Conservation (phyloP, 1,284 basidiomycete genomes). For the Entoloma clypeatum region DNA sequence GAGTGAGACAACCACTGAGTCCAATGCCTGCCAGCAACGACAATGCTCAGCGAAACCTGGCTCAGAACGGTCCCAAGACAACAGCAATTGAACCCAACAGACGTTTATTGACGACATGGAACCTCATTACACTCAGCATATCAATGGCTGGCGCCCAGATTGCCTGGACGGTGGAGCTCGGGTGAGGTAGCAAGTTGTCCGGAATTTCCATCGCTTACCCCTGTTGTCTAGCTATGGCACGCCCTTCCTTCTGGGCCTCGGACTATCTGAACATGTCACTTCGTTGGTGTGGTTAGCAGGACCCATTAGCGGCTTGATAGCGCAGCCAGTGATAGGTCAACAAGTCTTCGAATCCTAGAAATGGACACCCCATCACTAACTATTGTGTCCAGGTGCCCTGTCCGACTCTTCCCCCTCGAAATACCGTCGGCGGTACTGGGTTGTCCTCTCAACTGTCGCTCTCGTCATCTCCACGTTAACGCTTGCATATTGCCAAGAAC, state of each 20-base stretch:
- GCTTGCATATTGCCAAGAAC: constrained; percentile 81
- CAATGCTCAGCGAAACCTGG: constrained; percentile 19
- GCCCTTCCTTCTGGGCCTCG: constrained; percentile 86
- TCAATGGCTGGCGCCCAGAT: constrained; percentile 93
- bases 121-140: constrained; percentile 72
- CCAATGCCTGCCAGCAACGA: constrained; percentile 16
- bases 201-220: constrained; percentile 14
- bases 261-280: constrained; percentile 87
- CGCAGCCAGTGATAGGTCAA: constrained; percentile 91
- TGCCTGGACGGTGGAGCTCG: constrained; percentile 88
- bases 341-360: constrained; percentile 15
- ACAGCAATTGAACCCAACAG: constrained; percentile 22
- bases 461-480: constrained; percentile 68
- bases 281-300: constrained; percentile 97
- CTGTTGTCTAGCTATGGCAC: constrained; percentile 75
- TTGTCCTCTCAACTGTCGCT: constrained; percentile 76
- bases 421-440: constrained; percentile 89
- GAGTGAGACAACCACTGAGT: constrained; percentile 33
- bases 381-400: constrained; percentile 66
- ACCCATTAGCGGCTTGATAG: constrained; percentile 89
- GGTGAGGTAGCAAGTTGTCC: constrained; percentile 44
- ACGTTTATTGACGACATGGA: constrained; percentile 59
- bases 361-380: constrained; percentile 28
- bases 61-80: constrained; percentile 22
- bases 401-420: constrained; percentile 89